Percentiles rank a stretch among this genome's conserved stretches.
Conservation (phyloP, 352 stramenopile species). For the Elongisporangium anandrum region DNA sequence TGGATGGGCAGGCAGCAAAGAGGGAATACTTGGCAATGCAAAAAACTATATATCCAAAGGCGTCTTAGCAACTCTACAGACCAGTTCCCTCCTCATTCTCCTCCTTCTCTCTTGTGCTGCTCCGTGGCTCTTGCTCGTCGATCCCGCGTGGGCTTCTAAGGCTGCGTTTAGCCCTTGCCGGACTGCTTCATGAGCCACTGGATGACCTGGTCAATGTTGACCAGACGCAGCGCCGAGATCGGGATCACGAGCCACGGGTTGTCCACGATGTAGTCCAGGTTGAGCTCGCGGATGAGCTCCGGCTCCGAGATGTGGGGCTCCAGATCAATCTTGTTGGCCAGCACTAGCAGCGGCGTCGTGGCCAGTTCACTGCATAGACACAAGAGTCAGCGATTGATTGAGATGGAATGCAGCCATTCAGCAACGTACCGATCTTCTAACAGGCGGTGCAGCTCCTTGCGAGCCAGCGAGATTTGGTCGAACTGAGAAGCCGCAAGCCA, state of each 20-base stretch:
- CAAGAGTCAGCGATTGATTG: constrained; percentile 7
- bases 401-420: background rate
- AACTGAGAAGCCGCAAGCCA: constrained; percentile 38
- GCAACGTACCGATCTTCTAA: constrained; percentile 92
- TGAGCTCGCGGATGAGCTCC: constrained; percentile 92
- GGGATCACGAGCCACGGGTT: constrained; percentile 98
- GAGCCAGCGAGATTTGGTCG: constrained; percentile 92
- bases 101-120: constrained; percentile 5
- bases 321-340: constrained; percentile 99
- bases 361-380: constrained; percentile 54
- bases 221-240: constrained; percentile 94
- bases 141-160: background rate
- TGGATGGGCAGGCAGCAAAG: too few species aligned
- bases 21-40: too few species aligned
- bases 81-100: background rate
- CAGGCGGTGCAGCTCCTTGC: constrained; percentile 91
- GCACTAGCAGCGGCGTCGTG: constrained; percentile 93
- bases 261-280: constrained; percentile 98
- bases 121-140: background rate
- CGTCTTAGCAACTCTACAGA: too few species aligned
- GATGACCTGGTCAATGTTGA: constrained; percentile 97
- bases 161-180: constrained; percentile 68
- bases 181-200: constrained; percentile 96
- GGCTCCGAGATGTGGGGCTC: constrained; percentile 90
- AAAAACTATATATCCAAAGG: too few species aligned